These are phyloP conservation scores for Tetrastigma voinierianum DNA, from an alignment of 164 flowering plant species.

Conservation along the genomic window DNA sequence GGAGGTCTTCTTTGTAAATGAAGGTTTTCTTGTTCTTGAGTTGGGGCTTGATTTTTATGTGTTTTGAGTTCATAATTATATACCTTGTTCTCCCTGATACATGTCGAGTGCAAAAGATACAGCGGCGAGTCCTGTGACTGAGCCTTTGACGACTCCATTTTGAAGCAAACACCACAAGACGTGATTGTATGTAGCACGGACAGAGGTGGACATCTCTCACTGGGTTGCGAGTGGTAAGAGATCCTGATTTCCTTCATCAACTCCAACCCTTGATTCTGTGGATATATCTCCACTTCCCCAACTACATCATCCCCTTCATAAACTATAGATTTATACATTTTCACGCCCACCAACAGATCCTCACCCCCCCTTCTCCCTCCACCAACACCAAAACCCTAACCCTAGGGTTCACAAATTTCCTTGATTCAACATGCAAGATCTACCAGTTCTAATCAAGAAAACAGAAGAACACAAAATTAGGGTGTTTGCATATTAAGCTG, in stretches of 20 bases:
- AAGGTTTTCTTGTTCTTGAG: conserved; percentile 1
- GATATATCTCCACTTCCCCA: conserved; percentile 82
- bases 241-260: conserved; percentile 67
- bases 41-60: conserved; percentile 2
- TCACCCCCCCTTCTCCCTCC: neutral
- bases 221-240: conserved; percentile 62
- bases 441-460: no score
- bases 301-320: conserved; percentile 67
- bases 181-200: conserved; percentile 89
- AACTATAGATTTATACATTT: conserved; percentile 65
- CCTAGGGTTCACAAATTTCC: no score
- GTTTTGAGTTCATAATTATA: conserved; percentile 9
- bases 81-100: conserved; percentile 98
- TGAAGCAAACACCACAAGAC: conserved; percentile 71
- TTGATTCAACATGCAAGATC: no score
- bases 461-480: no score
- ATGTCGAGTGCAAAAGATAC: conserved; percentile 67
- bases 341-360: neutral
- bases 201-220: conserved; percentile 97
- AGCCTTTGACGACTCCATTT: conserved; percentile 64
- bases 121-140: conserved; percentile 54
- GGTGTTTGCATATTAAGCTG: no score
- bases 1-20: neutral
- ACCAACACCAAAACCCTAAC: no score
- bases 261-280: conserved; percentile 32